Evolutionary conservation across 2,329 filamentous ascomycete species (phyloP).

Genomic region (Hypomyces perniciosus): DNA sequence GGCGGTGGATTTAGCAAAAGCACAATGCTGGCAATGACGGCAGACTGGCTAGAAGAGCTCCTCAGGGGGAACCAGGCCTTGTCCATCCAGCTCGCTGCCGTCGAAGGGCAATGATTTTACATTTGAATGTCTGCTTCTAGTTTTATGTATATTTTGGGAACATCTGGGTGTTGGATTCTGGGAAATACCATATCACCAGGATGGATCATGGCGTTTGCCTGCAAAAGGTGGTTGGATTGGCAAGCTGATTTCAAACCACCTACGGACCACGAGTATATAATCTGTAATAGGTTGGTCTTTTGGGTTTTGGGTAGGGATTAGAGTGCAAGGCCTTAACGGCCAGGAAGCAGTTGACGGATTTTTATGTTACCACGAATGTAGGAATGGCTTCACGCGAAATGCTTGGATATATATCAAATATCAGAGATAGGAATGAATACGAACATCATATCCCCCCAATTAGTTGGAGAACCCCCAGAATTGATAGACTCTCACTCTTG

Average conservation of each 20-base stretch:
- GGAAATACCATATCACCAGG: not conserved
- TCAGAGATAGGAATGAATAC: no score
- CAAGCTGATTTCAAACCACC: not conserved
- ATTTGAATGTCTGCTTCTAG: not conserved
- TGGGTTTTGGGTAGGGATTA: not conserved
- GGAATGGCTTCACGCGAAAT: not conserved
- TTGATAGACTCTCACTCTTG: no score
- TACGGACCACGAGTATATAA: not conserved
- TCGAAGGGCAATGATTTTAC: constrained; percentile 20
- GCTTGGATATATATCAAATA: not conserved
- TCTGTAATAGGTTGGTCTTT: not conserved
- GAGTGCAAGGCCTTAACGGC: not conserved
- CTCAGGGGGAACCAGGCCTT: constrained; percentile 61
- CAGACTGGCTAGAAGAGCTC: constrained; percentile 71
- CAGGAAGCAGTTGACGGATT: not conserved
- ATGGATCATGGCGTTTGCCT: not conserved
- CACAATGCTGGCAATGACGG: constrained; percentile 67
- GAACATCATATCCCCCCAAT: no score
- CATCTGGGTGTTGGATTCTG: not conserved
- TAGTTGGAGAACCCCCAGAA: no score
- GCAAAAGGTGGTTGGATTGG: not conserved
- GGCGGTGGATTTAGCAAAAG: constrained; percentile 79
- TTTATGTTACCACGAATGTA: not conserved
- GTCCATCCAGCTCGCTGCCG: constrained; percentile 42
- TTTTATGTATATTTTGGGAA: not conserved